phyloP scores from a whole-genome alignment of 202 grass and related monocot genomes.

The Cymbopogon flexuosus region DNA sequence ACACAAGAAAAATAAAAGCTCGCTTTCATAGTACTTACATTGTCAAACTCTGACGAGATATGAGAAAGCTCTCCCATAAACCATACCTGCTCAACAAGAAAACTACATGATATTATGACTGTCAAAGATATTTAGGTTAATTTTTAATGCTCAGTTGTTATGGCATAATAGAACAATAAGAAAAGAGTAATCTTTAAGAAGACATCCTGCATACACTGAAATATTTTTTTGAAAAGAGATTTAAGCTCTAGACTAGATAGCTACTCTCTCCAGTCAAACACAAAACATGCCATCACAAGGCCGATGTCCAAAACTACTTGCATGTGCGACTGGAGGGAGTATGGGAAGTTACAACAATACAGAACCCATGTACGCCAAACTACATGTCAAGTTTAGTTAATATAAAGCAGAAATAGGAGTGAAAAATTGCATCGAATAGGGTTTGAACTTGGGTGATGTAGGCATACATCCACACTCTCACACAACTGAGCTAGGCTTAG shows the following conservation, averaged over 20 bases:
- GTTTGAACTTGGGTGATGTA: not conserved
- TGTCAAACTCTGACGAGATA: slow-evolving; percentile 85
- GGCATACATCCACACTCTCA: not conserved
- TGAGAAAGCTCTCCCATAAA: slow-evolving; percentile 99
- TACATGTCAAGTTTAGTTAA: not conserved
- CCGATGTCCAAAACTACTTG: not conserved
- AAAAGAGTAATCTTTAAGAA: slow-evolving; percentile 19
- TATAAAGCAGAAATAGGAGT: not conserved
- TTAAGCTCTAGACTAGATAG: not conserved
- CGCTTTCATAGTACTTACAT: slow-evolving; percentile 53
- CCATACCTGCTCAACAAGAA: slow-evolving; percentile 65
- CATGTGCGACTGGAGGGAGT: not conserved
- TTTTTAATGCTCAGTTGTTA: slow-evolving; percentile 18
- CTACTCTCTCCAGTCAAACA: not conserved
- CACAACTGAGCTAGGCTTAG: not conserved
- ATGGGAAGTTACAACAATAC: not conserved
- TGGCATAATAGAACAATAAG: not conserved
- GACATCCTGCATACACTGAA: not conserved
- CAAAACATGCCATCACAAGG: not conserved
- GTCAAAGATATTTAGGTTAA: slow-evolving; percentile 7
- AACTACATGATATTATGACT: slow-evolving; percentile 4
- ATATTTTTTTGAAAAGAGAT: not conserved
- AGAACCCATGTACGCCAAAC: not conserved
- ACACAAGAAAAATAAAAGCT: not conserved
- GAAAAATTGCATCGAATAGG: not conserved